Conservation (phyloP, 306 rosid species). For the Gillenia trifoliata region DNA sequence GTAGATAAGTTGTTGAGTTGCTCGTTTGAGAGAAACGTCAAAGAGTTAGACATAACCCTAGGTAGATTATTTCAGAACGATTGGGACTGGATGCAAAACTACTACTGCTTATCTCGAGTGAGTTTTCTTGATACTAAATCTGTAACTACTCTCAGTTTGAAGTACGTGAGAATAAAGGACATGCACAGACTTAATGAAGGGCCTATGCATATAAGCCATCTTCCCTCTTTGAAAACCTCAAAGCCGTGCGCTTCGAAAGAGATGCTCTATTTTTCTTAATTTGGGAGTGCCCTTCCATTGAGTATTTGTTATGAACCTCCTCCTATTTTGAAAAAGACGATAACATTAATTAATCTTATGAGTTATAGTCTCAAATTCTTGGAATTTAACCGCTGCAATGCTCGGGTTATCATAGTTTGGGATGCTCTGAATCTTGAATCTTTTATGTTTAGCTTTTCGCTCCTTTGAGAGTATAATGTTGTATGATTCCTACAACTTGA, state of each 20-base stretch:
- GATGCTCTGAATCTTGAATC: not conserved
- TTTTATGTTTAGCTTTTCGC: not conserved
- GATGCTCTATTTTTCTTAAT: not conserved
- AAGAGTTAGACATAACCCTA: not conserved
- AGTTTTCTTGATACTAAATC: not conserved
- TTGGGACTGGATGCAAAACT: not conserved
- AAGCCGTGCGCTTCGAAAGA: not conserved
- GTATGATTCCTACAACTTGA: not conserved
- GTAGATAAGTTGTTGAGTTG: not conserved
- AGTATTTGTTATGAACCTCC: not conserved
- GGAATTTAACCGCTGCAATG: not conserved
- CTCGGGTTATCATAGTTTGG: not conserved
- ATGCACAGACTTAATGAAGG: not conserved
- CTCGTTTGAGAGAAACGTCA: not conserved
- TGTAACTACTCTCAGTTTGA: not conserved
- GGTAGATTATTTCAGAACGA: not conserved
- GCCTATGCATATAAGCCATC: not conserved
- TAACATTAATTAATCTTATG: not conserved
- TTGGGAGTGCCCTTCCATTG: not conserved
- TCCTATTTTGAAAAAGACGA: not conserved
- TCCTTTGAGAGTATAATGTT: not conserved
- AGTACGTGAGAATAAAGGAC: not conserved
- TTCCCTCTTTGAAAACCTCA: constrained; percentile 4
- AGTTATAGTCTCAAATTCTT: not conserved
- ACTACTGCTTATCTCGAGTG: not conserved